Base-by-base conservation (phyloP, 1,284 basidiomycete genomes). In the Ganoderma sinense region DNA sequence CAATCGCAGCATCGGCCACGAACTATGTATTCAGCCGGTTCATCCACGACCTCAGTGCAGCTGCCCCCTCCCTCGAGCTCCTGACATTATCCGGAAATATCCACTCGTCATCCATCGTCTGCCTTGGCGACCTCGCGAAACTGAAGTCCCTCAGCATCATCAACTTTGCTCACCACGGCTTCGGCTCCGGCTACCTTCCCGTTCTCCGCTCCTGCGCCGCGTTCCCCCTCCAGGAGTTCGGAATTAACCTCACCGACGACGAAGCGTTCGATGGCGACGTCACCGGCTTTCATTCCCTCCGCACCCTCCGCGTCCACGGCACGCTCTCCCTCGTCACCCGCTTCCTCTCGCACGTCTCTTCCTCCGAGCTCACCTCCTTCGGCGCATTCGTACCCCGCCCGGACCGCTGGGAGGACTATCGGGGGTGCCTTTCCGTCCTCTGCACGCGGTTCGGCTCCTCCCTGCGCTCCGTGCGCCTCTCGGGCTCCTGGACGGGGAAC, bases 1-100 rank as follows among this genome's bases (percentile, higher is more conserved):
- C 53, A 56, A 23, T 41, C 48, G 39, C 62, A 26, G 5, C 40
- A 26, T 31, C 41, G 3, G 16, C 60, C 41, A 7, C 60, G 18
- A 43, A 14, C 33, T 14, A 45, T 60, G 53, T 31, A 16, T 65
- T 69, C 55, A 48, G 62, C 20, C 31, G n/a, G 16, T 65, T 71
- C 66, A 51, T 71, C 7, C 41, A 62, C 18, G 26, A 26, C 23
- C 61, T 71, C 5, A 68, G 66, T 39, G 11, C 26, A 0, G 48
- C 45, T 10, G 66, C 66, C 5, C 66, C 69, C 3, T 43, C 31
- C 3, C 61, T 71, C 41, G 61, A 71, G 55, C 62, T 59, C 16
- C 66, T 71, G 36, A 64, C 66, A 43, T 55, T 71, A 10, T 68
- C 66, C n/a, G 69, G 69, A 31, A 62, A 65, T n/a, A 58, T 71